Percentiles rank a stretch among this genome's conserved stretches.
Conservation (phyloP, 2,329 filamentous ascomycete species). For the Colletotrichum godetiae region DNA sequence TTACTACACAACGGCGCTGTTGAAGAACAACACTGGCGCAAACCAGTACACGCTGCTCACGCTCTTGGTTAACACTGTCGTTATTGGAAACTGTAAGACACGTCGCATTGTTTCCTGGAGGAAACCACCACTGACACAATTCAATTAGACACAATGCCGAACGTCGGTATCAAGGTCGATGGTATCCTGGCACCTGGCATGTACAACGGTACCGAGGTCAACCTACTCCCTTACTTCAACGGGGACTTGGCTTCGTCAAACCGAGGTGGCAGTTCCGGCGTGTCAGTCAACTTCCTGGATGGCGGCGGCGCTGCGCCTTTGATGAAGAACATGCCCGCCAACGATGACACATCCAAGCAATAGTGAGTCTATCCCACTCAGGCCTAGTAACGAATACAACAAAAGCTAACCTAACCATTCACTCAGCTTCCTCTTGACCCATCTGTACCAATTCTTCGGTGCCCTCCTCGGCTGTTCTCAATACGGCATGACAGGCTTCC, state of each 20-base stretch:
- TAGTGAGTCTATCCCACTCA: slow-evolving; percentile 54
- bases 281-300: slow-evolving; percentile 70
- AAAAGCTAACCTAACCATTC: not conserved
- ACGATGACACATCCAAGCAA: slow-evolving; percentile 62
- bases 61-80: slow-evolving; percentile 70
- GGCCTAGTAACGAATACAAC: not conserved
- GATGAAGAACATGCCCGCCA: slow-evolving; percentile 65
- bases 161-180: slow-evolving; percentile 63
- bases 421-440: slow-evolving; percentile 65
- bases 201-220: slow-evolving; percentile 62
- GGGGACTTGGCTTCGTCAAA: slow-evolving; percentile 66
- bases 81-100: slow-evolving; percentile 69
- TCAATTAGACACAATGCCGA: slow-evolving; percentile 60
- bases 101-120: not conserved
- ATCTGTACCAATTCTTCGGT: slow-evolving; percentile 72
- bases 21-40: slow-evolving; percentile 67
- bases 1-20: slow-evolving; percentile 70
- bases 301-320: slow-evolving; percentile 67
- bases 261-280: slow-evolving; percentile 54
- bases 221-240: slow-evolving; percentile 70
- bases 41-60: slow-evolving; percentile 68
- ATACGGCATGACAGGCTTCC: slow-evolving; percentile 61
- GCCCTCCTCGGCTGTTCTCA: slow-evolving; percentile 65
- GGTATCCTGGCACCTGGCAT: slow-evolving; percentile 66
- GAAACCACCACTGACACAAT: not conserved